Base-by-base conservation (phyloP, 441 rosid species). In the Corymbia citriodora region DNA sequence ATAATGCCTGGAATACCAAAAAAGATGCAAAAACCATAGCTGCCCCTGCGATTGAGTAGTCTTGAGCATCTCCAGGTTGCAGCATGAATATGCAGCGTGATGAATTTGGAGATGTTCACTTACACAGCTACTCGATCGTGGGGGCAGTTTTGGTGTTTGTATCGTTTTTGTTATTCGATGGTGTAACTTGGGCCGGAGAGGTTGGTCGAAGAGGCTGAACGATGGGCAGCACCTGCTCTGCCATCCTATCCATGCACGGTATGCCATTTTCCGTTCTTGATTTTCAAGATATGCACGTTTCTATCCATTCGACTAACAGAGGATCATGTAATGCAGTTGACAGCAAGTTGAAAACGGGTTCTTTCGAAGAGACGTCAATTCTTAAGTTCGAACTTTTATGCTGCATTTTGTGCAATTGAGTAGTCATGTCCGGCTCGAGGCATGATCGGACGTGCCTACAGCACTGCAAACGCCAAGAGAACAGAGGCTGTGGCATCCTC, bases 191-290 rank as follows among this genome's bases (percentile, higher is more conserved):
- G 27, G 7, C 87, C 14, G 94, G 95, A 14, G 92, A 91, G 79
- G 17, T 50, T 81, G 89, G 93, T 48, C 88, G 52, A 91, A 93
- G 40, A 95, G 72, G 97, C 96, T 87, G 96, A 95, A 90, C 94
- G 94, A 88, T 89, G 94, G 89, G 96, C 95, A 74, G 96, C 95
- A 88, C 94, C 92, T 79, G 70, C 91, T 36, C 3, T 29, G 92
- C 79, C 79, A 92, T 93, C 85, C 92, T 81, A 21, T 91, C 95
- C 55, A 92, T 95, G 91, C 87, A 93, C n/a, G 94, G 96, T 95
- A 95, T 33, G 29, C 36, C 61, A 31, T 55, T 74, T 86, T 68
- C 12, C 40, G 17, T 53, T 2, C 7, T 10, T 63, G 74, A 49
- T 91, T 81, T 88, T 48, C n/a, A 33, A 68, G 36, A 21, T 10